These are phyloP conservation scores for Cladosporium sp. DNA, from an alignment of 2,329 filamentous ascomycete species.

Conservation along the genomic window DNA sequence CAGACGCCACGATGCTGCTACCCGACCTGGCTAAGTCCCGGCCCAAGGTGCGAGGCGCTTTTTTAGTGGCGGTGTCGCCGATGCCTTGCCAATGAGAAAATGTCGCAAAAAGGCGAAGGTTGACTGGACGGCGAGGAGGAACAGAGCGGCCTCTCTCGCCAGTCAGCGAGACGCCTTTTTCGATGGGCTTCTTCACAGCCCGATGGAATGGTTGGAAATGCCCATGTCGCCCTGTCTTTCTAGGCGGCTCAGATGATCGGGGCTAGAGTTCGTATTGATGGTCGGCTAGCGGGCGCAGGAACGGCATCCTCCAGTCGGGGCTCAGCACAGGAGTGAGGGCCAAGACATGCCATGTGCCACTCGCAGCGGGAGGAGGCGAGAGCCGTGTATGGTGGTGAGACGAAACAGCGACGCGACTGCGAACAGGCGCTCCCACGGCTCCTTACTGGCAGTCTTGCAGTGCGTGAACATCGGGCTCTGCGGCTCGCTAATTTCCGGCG, in stretches of 20 bases:
- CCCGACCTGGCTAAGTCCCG: not conserved
- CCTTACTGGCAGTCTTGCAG: not conserved
- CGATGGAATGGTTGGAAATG: not conserved
- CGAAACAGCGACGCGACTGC: not conserved
- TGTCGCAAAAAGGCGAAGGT: not conserved
- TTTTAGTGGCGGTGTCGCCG: not conserved
- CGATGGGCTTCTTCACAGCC: not conserved
- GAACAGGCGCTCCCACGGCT: not conserved
- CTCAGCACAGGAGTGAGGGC: not conserved
- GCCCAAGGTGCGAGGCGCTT: not conserved
- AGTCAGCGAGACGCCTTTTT: not conserved
- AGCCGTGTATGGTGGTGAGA: not conserved
- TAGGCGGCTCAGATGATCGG: not conserved
- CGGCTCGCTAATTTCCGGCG: slow-evolving; percentile 5
- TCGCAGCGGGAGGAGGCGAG: not conserved
- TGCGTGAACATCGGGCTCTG: not conserved
- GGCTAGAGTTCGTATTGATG: not conserved
- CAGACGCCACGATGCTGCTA: slow-evolving; percentile 4
- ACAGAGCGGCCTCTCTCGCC: not conserved
- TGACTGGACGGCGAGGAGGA: not conserved
- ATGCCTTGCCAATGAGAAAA: not conserved
- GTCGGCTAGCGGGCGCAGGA: not conserved
- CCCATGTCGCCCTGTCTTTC: not conserved
- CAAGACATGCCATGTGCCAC: not conserved
- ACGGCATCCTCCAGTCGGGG: not conserved